Conservation (phyloP, 2,329 filamentous ascomycete genomes). For the Fusarium brevicatenulatum region DNA sequence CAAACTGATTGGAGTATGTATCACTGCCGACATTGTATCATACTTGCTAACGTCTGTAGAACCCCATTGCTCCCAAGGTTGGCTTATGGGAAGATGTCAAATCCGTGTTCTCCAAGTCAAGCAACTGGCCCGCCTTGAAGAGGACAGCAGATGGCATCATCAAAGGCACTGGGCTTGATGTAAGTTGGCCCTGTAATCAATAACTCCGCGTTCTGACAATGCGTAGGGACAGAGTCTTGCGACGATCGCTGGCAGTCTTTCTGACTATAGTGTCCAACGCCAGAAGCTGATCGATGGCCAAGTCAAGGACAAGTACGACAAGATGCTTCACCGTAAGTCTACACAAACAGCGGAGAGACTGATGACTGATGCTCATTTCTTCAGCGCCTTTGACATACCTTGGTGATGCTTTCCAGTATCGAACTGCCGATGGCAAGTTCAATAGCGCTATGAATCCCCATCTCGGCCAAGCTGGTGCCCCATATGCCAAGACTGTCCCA, state of each 20-base stretch:
- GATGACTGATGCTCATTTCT: background rate
- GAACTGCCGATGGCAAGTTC: slow-evolving; percentile 44
- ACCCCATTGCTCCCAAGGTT: background rate
- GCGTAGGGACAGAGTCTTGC: background rate
- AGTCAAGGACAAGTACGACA: slow-evolving; percentile 36
- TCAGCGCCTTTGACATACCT: slow-evolving; percentile 33
- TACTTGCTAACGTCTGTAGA: background rate
- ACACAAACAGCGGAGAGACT: fast-evolving
- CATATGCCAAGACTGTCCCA: slow-evolving; percentile 46
- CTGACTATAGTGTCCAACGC: background rate
- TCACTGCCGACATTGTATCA: background rate
- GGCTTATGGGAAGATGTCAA: slow-evolving; percentile 1
- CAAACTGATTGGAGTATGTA: slow-evolving; percentile 10
- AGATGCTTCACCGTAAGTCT: slow-evolving; percentile 33
- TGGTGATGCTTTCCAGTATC: slow-evolving; percentile 39
- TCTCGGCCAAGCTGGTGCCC: slow-evolving; percentile 45
- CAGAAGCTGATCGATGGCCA: slow-evolving; percentile 13
- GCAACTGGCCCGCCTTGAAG: background rate
- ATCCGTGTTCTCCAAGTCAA: background rate
- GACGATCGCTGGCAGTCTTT: background rate
- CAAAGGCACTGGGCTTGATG: background rate
- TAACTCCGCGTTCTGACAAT: background rate
- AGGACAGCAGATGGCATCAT: background rate
- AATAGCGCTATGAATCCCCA: slow-evolving; percentile 45
- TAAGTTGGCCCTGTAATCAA: background rate